Conservation (phyloP, 208 protist species). For the Acanthamoeba culbertsoni region DNA sequence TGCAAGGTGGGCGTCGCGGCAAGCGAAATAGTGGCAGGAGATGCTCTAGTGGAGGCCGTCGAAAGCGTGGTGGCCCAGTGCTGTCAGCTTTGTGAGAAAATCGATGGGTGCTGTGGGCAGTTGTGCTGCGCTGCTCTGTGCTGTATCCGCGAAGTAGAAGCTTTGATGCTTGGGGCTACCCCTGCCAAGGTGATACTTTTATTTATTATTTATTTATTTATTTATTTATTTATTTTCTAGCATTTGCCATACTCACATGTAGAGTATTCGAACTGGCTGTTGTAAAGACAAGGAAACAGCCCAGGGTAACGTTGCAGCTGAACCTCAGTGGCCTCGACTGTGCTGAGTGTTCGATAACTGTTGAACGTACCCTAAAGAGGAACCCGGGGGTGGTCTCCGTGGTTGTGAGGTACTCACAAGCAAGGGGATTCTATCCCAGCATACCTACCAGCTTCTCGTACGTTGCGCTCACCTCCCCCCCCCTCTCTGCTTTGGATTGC, state of each 20-base stretch:
- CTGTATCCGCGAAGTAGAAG: background rate
- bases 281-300: no score
- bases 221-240: background rate
- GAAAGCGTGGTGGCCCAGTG: background rate
- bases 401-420: background rate
- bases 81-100: background rate
- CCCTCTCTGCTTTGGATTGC: background rate
- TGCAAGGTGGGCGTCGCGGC: background rate
- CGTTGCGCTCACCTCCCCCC: background rate
- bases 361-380: background rate
- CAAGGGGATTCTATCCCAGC: background rate
- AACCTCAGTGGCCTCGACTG: background rate
- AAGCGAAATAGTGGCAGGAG: background rate
- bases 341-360: background rate
- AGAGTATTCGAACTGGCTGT: background rate
- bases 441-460: background rate
- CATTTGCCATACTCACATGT: background rate
- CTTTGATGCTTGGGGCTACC: background rate
- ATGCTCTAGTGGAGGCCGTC: background rate
- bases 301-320: background rate
- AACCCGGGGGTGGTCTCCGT: background rate
- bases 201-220: background rate
- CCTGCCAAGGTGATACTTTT: background rate
- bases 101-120: background rate
- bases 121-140: background rate